Evolutionary conservation across 345 rosid species (phyloP), one percentile per base, ranked within the genome.

Genomic region (Eutrema heterophyllum): DNA sequence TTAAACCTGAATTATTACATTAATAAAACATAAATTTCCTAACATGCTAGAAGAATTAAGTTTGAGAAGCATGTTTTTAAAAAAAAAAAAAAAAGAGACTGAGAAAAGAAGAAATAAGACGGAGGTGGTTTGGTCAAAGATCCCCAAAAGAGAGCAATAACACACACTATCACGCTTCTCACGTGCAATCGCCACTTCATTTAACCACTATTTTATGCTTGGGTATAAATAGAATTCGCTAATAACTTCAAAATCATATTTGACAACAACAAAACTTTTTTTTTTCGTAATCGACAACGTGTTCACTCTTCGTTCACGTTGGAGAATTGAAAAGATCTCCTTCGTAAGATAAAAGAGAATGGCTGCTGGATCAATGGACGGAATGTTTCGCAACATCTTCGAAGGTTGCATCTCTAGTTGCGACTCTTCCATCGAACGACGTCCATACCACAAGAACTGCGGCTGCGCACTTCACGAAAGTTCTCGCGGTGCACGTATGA

Each of bases 361-460:
- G 84, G 86, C 89, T 52, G 14, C 84, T 0, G 80, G 88, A 59
- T 83, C 86, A 3, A 75, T 87, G 10, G 88, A 86, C 35, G 86
- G 89, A 18, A 50, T 87, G n/a, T 81, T 88, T 74, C 84, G 85
- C 11, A 60, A 67, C 57, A 48, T 86, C 51, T 83, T 84, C 26
- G 88, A 88, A 9, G 92, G 89, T 4, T 84, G 89, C 68, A 77
- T 89, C 51, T 81, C 89, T 21, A 77, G 82, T 15, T 54, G 77
- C 3, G 88, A 88, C 48, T 26, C 74, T 11, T 74, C 75, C 33
- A 70, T 84, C 4, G 89, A 83, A 30, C 79, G 90, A 6, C 86
- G 96, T 38, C 94, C 91, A 7, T 88, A 88, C 62, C 94, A 86
- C 66, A 84, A 85, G 11, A 81, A 89, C 40, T 89, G 94, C 45